Evolutionary conservation across 768 basidiomycete genomes (phyloP).

Genomic region (Suillus decipiens): DNA sequence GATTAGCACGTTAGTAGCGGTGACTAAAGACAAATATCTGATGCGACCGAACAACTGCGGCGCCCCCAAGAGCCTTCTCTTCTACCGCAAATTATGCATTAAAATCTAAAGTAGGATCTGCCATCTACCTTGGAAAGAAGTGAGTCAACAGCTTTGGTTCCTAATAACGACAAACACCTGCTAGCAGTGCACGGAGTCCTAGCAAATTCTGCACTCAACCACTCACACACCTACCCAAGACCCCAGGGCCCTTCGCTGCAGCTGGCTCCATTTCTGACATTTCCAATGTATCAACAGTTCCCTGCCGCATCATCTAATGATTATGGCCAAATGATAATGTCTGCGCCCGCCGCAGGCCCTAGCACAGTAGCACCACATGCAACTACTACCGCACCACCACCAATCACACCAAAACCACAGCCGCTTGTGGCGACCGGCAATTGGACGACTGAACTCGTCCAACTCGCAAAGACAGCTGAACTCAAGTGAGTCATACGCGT

Average conservation of each 20-base stretch:
- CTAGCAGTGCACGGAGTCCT: constrained; percentile 31
- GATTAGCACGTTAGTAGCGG: no score
- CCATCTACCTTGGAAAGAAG: not conserved
- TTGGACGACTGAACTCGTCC: constrained; percentile 86
- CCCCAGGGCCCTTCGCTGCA: constrained; percentile 32
- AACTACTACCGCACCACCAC: constrained; percentile 21
- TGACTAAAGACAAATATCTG: not conserved
- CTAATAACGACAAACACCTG: constrained; percentile 32
- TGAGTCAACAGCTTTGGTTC: constrained; percentile 23
- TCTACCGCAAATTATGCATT: not conserved
- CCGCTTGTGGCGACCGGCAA: constrained; percentile 81
- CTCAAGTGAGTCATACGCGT: constrained; percentile 63
- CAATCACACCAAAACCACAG: constrained; percentile 28
- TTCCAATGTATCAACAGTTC: constrained; percentile 37
- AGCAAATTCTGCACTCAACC: constrained; percentile 8
- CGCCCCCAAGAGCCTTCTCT: not conserved
- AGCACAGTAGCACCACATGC: constrained; percentile 35
- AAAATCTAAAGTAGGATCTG: not conserved
- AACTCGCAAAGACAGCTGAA: constrained; percentile 85
- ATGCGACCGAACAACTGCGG: not conserved
- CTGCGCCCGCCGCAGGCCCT: constrained; percentile 33
- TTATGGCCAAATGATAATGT: constrained; percentile 36
- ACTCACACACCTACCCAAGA: constrained; percentile 14
- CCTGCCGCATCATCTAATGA: constrained; percentile 33
- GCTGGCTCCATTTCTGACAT: constrained; percentile 26